These are phyloP conservation scores for Acorus gramineus DNA, from an alignment of 106 monocot genomes.

Conservation along the genomic window DNA sequence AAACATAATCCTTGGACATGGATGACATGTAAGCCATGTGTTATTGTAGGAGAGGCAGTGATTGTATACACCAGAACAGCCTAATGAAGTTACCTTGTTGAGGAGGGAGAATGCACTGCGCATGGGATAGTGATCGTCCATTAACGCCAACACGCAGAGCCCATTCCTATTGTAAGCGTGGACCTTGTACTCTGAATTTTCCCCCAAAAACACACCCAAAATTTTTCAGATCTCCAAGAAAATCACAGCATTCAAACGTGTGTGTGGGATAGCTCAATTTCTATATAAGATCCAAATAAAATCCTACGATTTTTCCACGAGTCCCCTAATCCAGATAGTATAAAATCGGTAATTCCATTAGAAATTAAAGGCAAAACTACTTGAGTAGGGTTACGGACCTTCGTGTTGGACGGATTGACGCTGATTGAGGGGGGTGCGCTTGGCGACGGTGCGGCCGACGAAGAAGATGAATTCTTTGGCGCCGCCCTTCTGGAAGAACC, in stretches of 20 bases:
- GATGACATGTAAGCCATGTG: too few relatives aligned
- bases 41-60: too few relatives aligned
- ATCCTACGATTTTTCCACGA: too few relatives aligned
- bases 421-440: conserved; percentile 49
- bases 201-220: not conserved
- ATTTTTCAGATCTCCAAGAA: too few relatives aligned
- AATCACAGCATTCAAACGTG: too few relatives aligned
- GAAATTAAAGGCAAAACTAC: too few relatives aligned
- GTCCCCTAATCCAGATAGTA: too few relatives aligned
- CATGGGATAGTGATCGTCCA: conserved; percentile 92
- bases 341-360: too few relatives aligned
- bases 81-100: conserved; percentile 40
- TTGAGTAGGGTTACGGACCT: conserved; percentile 18
- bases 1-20: too few relatives aligned
- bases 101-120: conserved; percentile 91
- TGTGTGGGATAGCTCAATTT: too few relatives aligned
- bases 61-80: too few relatives aligned
- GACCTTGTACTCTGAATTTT: conserved; percentile 76
- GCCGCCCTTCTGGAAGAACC: conserved; percentile 61
- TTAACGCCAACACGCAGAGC: conserved; percentile 70
- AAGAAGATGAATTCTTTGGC: conserved; percentile 81
- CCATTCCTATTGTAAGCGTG: conserved; percentile 88
- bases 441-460: conserved; percentile 51
- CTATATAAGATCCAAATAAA: too few relatives aligned
- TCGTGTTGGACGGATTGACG: conserved; percentile 88